A percentile compares a stretch with the other conserved stretches of the same genome.
phyloP scores from a whole-genome alignment of 2,329 filamentous ascomycete genomes.

The Diatrype stigma region DNA sequence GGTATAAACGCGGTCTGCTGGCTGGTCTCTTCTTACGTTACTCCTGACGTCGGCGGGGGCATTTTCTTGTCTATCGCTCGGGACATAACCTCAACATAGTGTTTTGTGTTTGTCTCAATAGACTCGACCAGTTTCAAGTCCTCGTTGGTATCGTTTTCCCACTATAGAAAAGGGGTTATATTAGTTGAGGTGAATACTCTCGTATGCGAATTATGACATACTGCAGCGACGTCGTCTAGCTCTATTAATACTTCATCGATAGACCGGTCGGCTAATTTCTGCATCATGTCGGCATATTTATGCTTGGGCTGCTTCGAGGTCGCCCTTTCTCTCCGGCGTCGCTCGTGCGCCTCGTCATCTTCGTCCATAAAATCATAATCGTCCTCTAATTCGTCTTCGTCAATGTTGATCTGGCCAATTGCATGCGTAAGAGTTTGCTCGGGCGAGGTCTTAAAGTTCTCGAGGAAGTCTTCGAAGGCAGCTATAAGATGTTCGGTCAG shows the following conservation, averaged over 20 bases:
- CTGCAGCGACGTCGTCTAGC: constrained; percentile 77
- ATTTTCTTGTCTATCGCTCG: constrained; percentile 83
- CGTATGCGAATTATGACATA: constrained; percentile 40
- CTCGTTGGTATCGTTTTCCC: constrained; percentile 66
- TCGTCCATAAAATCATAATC: constrained; percentile 94
- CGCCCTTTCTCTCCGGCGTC: constrained; percentile 45
- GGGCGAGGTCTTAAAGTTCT: constrained; percentile 78
- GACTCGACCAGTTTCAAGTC: constrained; percentile 73
- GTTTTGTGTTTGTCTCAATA: constrained; percentile 86
- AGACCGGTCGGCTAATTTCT: constrained; percentile 79
- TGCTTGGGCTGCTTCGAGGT: constrained; percentile 56
- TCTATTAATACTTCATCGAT: constrained; percentile 78
- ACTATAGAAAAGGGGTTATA: constrained; percentile 56
- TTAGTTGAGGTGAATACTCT: constrained; percentile 4
- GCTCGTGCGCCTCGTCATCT: constrained; percentile 56
- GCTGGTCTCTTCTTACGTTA: constrained; percentile 56
- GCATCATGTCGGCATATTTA: constrained; percentile 87
- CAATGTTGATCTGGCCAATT: constrained; percentile 78
- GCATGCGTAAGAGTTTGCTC: constrained; percentile 72
- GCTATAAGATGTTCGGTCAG: constrained; percentile 42
- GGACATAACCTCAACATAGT: constrained; percentile 90
- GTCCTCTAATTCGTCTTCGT: constrained; percentile 81
- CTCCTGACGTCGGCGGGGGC: constrained; percentile 71
- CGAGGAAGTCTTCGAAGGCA: constrained; percentile 83
- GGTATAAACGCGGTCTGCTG: too few relatives aligned